These are phyloP conservation scores for Thraustotheca clavata DNA, from an alignment of 352 stramenopile species.

Conservation along the genomic window DNA sequence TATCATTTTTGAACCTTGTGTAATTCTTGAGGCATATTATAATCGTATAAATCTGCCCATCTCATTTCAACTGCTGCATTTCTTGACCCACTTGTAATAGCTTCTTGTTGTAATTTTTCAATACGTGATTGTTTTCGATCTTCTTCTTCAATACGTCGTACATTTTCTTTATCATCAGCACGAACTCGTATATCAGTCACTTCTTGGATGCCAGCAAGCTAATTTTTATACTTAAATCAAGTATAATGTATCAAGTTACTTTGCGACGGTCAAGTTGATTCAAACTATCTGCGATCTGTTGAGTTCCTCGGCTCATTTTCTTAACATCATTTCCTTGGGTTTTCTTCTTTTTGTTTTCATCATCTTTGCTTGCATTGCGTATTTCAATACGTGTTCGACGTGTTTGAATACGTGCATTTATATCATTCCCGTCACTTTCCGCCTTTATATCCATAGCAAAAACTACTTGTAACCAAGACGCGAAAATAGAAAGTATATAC, in stretches of 20 bases:
- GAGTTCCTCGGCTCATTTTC: slow-evolving; percentile 55
- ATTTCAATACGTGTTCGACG: slow-evolving; percentile 64
- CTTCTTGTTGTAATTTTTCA: slow-evolving; percentile 86
- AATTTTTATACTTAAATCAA: background rate
- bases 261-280: slow-evolving; percentile 72
- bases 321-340: slow-evolving; percentile 50
- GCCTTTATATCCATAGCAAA: slow-evolving; percentile 12
- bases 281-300: slow-evolving; percentile 68
- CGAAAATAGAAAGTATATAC: no score
- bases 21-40: slow-evolving; percentile 91
- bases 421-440: slow-evolving; percentile 29
- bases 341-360: slow-evolving; percentile 68
- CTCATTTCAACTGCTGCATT: slow-evolving; percentile 92
- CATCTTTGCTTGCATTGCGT: slow-evolving; percentile 68
- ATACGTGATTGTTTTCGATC: slow-evolving; percentile 76
- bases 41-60: slow-evolving; percentile 86
- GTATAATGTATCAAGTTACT: background rate
- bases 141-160: slow-evolving; percentile 86
- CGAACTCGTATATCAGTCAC: slow-evolving; percentile 88
- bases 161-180: slow-evolving; percentile 85
- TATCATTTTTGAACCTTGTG: slow-evolving; percentile 35
- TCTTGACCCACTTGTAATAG: slow-evolving; percentile 78
- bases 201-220: slow-evolving; percentile 73
- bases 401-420: slow-evolving; percentile 51
- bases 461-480: no score